Evolutionary conservation across 495 filamentous ascomycete species (phyloP).

Genomic region (Penicillium bovifimosum): DNA sequence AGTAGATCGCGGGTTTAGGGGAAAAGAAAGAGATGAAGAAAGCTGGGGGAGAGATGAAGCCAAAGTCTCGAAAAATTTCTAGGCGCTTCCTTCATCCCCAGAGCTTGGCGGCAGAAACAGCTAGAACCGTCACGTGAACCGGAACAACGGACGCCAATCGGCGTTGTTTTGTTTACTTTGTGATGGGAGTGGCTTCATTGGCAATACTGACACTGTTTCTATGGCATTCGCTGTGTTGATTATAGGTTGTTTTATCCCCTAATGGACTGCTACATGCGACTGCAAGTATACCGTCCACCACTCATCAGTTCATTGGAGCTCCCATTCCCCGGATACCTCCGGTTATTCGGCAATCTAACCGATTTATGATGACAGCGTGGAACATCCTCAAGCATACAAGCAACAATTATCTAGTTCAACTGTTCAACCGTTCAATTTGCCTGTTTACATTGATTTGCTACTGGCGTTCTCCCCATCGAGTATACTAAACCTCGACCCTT

Average conservation of each 20-base stretch:
- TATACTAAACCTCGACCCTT: no score
- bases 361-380: no score
- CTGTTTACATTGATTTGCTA: no score
- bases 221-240: no score
- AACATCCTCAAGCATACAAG: no score
- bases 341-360: not conserved
- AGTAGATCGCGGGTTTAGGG: slow-evolving; percentile 18
- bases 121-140: slow-evolving; percentile 43
- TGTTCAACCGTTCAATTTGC: no score
- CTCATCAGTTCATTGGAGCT: no score
- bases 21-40: slow-evolving; percentile 20
- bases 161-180: not conserved
- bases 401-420: no score
- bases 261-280: no score
- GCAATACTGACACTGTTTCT: not conserved
- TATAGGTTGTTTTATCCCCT: no score
- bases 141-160: slow-evolving; percentile 1
- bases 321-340: not conserved
- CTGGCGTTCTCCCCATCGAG: no score
- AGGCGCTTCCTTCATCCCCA: slow-evolving; percentile 42
- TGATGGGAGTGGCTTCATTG: not conserved
- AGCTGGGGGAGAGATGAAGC: slow-evolving; percentile 37
- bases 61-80: slow-evolving; percentile 50
- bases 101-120: slow-evolving; percentile 44
- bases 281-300: no score